Evolutionary conservation across 2,329 filamentous ascomycete genomes (phyloP).

Genomic region (Hyphodiscus sp.): DNA sequence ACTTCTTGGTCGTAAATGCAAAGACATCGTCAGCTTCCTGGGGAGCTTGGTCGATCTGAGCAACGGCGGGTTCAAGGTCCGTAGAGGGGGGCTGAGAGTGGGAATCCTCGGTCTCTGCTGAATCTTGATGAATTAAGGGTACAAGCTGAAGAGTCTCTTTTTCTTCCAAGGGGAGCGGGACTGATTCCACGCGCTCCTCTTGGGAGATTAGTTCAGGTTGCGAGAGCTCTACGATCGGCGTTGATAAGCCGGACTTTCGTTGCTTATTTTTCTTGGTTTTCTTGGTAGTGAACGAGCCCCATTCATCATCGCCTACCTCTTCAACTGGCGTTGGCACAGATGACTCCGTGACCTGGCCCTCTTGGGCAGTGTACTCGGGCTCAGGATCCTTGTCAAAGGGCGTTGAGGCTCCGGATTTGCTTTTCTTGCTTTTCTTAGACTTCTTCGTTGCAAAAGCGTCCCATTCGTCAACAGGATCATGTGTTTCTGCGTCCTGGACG

Average conservation of each 20-base stretch:
- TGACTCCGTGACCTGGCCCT: background rate
- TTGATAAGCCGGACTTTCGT: slow-evolving; percentile 10
- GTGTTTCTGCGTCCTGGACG: slow-evolving; percentile 9
- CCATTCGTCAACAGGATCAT: background rate
- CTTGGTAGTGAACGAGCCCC: slow-evolving; percentile 11
- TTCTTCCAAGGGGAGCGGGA: no score
- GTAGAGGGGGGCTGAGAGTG: slow-evolving; percentile 3
- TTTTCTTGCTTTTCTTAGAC: slow-evolving; percentile 24
- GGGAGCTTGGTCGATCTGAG: background rate
- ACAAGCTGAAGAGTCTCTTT: background rate
- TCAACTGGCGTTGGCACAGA: slow-evolving; percentile 3
- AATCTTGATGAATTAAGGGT: background rate
- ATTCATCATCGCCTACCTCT: slow-evolving; percentile 9
- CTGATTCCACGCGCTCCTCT: background rate
- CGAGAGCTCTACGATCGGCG: background rate
- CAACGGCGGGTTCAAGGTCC: background rate
- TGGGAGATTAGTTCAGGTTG: background rate
- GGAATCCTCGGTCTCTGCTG: slow-evolving; percentile 7
- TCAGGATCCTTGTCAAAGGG: slow-evolving; percentile 5
- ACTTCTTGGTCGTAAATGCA: slow-evolving; percentile 8
- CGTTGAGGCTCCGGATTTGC: slow-evolving; percentile 14
- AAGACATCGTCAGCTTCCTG: background rate
- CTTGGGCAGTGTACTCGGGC: background rate
- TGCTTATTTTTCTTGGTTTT: slow-evolving; percentile 17
- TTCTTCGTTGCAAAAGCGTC: slow-evolving; percentile 16